Conservation (phyloP, 306 rosid species). For the Boehmeria nivea region DNA sequence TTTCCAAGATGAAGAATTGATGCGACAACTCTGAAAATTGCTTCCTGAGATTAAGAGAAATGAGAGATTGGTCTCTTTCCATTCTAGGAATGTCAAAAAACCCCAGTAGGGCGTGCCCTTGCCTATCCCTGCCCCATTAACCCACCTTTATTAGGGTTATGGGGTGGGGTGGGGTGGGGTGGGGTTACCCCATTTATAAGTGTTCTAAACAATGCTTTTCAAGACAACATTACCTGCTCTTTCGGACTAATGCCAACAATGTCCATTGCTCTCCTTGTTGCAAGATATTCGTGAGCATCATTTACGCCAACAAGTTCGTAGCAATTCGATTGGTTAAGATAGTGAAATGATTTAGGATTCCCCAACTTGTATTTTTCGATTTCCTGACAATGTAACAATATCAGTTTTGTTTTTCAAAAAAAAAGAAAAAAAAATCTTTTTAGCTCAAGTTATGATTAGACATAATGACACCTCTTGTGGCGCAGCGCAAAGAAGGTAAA, state of each 20-base stretch:
- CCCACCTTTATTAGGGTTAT: too few relatives aligned
- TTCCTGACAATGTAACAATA: conserved; percentile 61
- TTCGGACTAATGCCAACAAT: conserved; percentile 85
- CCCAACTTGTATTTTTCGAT: conserved; percentile 91
- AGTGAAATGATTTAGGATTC: conserved; percentile 78
- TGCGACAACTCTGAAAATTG: conserved; percentile 95
- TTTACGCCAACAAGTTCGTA: conserved; percentile 72
- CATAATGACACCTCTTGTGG: conserved; percentile 77
- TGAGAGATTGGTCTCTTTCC: conserved; percentile 27
- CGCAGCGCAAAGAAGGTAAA: conserved; percentile 97
- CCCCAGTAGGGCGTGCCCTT: too few relatives aligned
- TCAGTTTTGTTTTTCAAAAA: conserved; percentile 12
- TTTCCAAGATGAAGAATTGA: conserved; percentile 93
- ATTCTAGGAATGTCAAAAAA: conserved; percentile 3
- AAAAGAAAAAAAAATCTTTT: conserved; percentile 3
- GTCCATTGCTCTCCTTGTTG: conserved; percentile 99
- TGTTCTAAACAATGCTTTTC: not conserved
- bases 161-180: too few relatives aligned
- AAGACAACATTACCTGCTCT: conserved; percentile 60
- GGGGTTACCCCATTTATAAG: too few relatives aligned
- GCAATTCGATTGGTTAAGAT: conserved; percentile 95
- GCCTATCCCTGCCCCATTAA: too few relatives aligned
- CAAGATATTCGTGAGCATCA: conserved; percentile 93
- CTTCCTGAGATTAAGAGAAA: conserved; percentile 57
- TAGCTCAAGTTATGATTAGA: conserved; percentile 11